phyloP scores from a whole-genome alignment of 2,329 filamentous ascomycete species.

The Ramularia collo-cygni region DNA sequence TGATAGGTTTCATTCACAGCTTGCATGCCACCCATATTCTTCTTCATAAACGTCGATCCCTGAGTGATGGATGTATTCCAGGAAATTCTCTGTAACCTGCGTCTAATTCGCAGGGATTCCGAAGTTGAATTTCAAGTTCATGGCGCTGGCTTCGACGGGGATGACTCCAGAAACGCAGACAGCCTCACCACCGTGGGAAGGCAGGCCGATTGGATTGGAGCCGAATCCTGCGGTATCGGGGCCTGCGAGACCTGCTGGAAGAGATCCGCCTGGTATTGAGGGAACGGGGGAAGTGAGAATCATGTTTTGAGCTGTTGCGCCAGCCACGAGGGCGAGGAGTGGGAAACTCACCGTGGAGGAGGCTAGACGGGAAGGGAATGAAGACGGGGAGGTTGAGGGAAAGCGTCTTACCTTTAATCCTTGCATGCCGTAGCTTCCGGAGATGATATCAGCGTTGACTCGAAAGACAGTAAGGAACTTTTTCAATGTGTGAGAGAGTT shows the following conservation, averaged over 20 bases:
- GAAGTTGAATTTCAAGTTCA: conserved; percentile 25
- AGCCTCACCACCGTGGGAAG: conserved; percentile 23
- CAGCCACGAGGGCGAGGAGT: conserved; percentile 6
- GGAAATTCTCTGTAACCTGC: conserved; percentile 23
- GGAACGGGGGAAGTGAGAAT: conserved; percentile 9
- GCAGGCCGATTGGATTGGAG: conserved; percentile 14
- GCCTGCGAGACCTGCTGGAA: conserved; percentile 11
- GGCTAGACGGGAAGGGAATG: too few species aligned
- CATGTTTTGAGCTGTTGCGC: conserved; percentile 7
- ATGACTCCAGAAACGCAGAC: conserved; percentile 25
- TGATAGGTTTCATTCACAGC: conserved; percentile 11
- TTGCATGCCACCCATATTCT: conserved; percentile 12
- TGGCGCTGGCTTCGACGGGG: conserved; percentile 19
- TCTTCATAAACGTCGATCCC: conserved; percentile 5
- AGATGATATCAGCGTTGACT: too few species aligned
- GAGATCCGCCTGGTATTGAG: conserved; percentile 13
- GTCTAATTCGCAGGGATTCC: conserved; percentile 24
- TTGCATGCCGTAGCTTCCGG: too few species aligned
- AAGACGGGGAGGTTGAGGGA: too few species aligned
- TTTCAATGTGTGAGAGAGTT: too few species aligned
- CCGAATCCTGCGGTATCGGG: conserved; percentile 10
- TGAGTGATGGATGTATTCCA: conserved; percentile 5
- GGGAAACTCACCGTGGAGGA: neutral
- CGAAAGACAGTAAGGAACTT: too few species aligned
- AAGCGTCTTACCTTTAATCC: too few species aligned